A percentile compares a stretch with the other conserved stretches of the same genome.
These are phyloP conservation scores for Diplosphaera chodatii DNA, from an alignment of 139 green algal species.

Conservation along the genomic window DNA sequence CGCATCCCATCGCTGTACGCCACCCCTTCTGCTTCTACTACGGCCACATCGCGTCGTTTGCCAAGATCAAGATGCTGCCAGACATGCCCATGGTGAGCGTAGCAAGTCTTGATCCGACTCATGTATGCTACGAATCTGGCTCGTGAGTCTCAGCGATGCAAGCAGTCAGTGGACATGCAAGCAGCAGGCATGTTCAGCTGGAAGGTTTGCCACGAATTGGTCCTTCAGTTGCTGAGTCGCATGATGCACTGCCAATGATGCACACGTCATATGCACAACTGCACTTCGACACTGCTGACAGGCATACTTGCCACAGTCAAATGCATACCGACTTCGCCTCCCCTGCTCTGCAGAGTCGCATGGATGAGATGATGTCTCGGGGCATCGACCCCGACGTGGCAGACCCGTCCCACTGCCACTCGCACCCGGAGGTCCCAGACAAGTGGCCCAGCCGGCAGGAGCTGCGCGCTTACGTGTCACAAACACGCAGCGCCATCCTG, in stretches of 20 bases:
- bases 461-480: conserved; percentile 25
- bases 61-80: conserved; percentile 23
- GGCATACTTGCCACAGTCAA: too few relatives aligned
- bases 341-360: neutral
- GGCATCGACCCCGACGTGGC: conserved; percentile 54
- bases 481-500: neutral
- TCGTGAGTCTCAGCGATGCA: too few relatives aligned
- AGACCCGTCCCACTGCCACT: conserved; percentile 46
- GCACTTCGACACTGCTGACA: too few relatives aligned
- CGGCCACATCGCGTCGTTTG: conserved; percentile 34
- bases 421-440: conserved; percentile 34
- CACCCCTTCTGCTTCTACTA: conserved; percentile 46
- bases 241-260: too few relatives aligned
- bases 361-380: conserved; percentile 47
- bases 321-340: neutral
- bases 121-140: too few relatives aligned
- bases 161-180: too few relatives aligned
- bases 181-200: too few relatives aligned
- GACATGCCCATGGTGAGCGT: too few relatives aligned
- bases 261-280: too few relatives aligned
- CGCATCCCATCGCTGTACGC: conserved; percentile 49
- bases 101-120: too few relatives aligned
- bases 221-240: too few relatives aligned
- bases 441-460: conserved; percentile 33
- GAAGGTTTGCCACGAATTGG: too few relatives aligned